Conservation (phyloP, 495 filamentous ascomycete genomes). For the Penicillium nucicola region DNA sequence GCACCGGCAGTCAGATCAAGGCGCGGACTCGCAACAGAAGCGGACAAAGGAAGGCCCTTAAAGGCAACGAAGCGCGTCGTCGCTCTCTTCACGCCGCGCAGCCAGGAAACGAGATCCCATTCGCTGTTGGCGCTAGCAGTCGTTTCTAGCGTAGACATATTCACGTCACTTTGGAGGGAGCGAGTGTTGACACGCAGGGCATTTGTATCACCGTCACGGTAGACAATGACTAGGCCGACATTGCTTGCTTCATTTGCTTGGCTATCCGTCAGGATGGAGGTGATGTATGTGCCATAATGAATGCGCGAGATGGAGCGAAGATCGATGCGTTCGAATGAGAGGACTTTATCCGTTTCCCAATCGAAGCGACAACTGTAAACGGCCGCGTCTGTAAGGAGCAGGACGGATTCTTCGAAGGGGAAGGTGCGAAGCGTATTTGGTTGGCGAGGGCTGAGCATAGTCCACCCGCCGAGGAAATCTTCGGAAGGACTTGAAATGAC, state of each 20-base stretch:
- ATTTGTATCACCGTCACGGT: conserved; percentile 62
- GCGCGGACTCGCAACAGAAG: conserved; percentile 33
- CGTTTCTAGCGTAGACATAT: conserved; percentile 27
- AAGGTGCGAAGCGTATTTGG: conserved; percentile 60
- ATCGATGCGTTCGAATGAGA: conserved; percentile 82
- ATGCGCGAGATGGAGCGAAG: conserved; percentile 68
- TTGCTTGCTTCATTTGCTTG: conserved; percentile 76
- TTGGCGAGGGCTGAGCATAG: conserved; percentile 65
- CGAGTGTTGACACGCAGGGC: conserved; percentile 79
- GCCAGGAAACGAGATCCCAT: conserved; percentile 43
- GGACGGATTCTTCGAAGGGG: conserved; percentile 79
- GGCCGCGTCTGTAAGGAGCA: conserved; percentile 80
- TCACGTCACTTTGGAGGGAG: conserved; percentile 60
- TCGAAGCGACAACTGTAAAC: conserved; percentile 88
- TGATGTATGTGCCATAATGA: conserved; percentile 82
- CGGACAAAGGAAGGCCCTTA: conserved; percentile 41
- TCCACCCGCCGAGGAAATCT: conserved; percentile 84
- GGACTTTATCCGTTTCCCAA: conserved; percentile 89
- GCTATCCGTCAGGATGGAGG: conserved; percentile 69
- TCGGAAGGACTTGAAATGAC: conserved; percentile 80
- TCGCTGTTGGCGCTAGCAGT: conserved; percentile 22
- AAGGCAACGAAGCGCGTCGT: conserved; percentile 54
- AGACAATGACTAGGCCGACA: conserved; percentile 77
- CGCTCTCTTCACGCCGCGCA: conserved; percentile 29
- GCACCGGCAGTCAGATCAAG: conserved; percentile 17